These are phyloP conservation scores for Arthromyces matolae DNA, from an alignment of 768 basidiomycete genomes.

Conservation along the genomic window DNA sequence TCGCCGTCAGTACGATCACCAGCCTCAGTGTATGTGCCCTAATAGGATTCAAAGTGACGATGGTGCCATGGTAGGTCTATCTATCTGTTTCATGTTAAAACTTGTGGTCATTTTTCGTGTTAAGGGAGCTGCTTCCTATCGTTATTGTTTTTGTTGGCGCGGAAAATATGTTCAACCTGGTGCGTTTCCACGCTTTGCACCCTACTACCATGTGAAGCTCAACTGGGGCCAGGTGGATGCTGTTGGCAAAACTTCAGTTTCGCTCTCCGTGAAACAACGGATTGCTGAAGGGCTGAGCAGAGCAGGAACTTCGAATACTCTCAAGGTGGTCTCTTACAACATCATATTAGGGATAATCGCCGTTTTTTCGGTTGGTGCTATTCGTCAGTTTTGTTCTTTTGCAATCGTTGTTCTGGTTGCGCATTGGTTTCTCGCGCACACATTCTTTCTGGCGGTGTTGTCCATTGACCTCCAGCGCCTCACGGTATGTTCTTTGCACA, in stretches of 20 bases:
- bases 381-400: slow-evolving; percentile 90
- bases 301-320: slow-evolving; percentile 87
- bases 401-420: slow-evolving; percentile 92
- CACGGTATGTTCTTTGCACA: slow-evolving; percentile 47
- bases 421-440: slow-evolving; percentile 96
- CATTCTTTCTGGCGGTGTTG: slow-evolving; percentile 91
- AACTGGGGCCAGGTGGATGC: slow-evolving; percentile 64
- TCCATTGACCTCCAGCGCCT: slow-evolving; percentile 95
- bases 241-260: slow-evolving; percentile 79
- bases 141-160: slow-evolving; percentile 94
- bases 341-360: slow-evolving; percentile 73
- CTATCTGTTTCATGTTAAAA: neutral
- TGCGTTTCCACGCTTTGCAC: slow-evolving; percentile 35
- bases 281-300: slow-evolving; percentile 88
- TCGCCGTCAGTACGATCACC: slow-evolving; percentile 89
- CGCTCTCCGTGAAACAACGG: slow-evolving; percentile 84
- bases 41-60: slow-evolving; percentile 81
- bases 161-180: slow-evolving; percentile 96
- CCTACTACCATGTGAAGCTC: neutral
- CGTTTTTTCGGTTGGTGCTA: slow-evolving; percentile 70
- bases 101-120: slow-evolving; percentile 5
- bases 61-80: slow-evolving; percentile 81
- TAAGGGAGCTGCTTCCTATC: slow-evolving; percentile 84
- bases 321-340: slow-evolving; percentile 89
- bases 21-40: slow-evolving; percentile 90